A percentile compares a stretch with the other conserved stretches of the same genome.
Evolutionary conservation across 441 rosid species (phyloP).

Genomic region (Gossypium trilobum): DNA sequence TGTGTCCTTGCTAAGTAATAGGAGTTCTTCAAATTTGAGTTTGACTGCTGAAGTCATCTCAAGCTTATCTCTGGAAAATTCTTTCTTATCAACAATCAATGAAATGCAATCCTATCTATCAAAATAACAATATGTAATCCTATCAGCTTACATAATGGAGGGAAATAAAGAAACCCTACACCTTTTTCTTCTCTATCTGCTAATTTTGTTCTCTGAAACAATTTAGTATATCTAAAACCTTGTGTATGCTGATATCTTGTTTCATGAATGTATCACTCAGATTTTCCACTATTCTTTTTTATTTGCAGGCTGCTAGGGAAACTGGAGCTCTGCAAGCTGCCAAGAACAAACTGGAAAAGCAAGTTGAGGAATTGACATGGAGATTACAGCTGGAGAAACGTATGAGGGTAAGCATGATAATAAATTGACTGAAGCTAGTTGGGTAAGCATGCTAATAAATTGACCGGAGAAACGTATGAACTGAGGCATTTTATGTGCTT

Average conservation of each 20-base stretch:
- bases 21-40: slow-evolving; percentile 6
- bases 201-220: slow-evolving; percentile 9
- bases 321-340: slow-evolving; percentile 99
- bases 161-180: background rate
- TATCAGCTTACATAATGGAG: background rate
- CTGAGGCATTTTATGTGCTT: background rate
- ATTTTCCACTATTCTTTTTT: background rate
- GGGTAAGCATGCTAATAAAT: slow-evolving; percentile 42
- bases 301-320: slow-evolving; percentile 86
- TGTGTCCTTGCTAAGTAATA: background rate
- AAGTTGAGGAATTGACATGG: slow-evolving; percentile 92
- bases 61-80: background rate
- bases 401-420: slow-evolving; percentile 53
- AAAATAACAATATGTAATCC: background rate
- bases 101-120: background rate
- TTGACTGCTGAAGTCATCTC: background rate
- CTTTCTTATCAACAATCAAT: background rate
- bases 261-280: background rate
- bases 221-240: background rate
- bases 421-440: slow-evolving; percentile 7
- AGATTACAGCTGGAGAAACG: slow-evolving; percentile 86
- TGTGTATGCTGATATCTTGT: slow-evolving; percentile 1
- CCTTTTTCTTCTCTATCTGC: background rate
- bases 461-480: background rate
- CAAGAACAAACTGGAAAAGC: slow-evolving; percentile 88